Conservation (phyloP, 192 early-diverging fungal genomes). For the Blastocladiella britannica region DNA sequence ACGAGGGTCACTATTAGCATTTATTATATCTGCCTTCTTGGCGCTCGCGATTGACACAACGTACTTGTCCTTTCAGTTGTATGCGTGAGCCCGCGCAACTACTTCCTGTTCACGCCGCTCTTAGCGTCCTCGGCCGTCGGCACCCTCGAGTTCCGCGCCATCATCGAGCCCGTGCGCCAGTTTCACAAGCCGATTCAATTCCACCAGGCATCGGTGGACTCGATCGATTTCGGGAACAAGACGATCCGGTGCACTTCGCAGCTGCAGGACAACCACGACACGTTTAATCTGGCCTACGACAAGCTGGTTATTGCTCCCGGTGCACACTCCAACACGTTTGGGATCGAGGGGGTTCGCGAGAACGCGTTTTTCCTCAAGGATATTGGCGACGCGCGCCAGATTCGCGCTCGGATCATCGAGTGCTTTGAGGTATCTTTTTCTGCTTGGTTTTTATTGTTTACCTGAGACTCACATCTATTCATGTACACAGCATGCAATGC, state of each 20-base stretch:
- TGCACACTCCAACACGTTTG: conserved; percentile 62
- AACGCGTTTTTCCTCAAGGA: conserved; percentile 72
- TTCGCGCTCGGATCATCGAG: conserved; percentile 56
- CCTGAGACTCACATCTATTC: conserved; percentile 4
- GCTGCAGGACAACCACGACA: conserved; percentile 6
- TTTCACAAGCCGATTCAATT: conserved; percentile 33
- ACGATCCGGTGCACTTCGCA: conserved; percentile 18
- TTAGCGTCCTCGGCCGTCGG: conserved; percentile 55
- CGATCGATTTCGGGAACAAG: conserved; percentile 21
- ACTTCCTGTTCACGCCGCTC: conserved; percentile 73
- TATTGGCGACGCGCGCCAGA: conserved; percentile 59
- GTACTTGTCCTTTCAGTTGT: conserved; percentile 1
- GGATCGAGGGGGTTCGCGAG: conserved; percentile 62
- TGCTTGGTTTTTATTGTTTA: background rate
- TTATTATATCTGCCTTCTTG: conserved; percentile 3
- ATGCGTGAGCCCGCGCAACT: conserved; percentile 27
- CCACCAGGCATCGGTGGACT: conserved; percentile 39
- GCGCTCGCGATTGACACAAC: conserved; percentile 2
- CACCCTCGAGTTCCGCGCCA: conserved; percentile 67
- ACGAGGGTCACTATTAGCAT: conserved; percentile 24
- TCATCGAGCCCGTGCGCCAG: conserved; percentile 57
- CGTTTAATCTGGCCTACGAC: conserved; percentile 45
- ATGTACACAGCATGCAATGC: conserved; percentile 55
- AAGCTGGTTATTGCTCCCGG: conserved; percentile 65
- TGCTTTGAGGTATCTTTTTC: conserved; percentile 12